A percentile compares a stretch with the other conserved stretches of the same genome.
Conservation (phyloP, 495 filamentous ascomycete species). For the Aspergillus nanangensis region DNA sequence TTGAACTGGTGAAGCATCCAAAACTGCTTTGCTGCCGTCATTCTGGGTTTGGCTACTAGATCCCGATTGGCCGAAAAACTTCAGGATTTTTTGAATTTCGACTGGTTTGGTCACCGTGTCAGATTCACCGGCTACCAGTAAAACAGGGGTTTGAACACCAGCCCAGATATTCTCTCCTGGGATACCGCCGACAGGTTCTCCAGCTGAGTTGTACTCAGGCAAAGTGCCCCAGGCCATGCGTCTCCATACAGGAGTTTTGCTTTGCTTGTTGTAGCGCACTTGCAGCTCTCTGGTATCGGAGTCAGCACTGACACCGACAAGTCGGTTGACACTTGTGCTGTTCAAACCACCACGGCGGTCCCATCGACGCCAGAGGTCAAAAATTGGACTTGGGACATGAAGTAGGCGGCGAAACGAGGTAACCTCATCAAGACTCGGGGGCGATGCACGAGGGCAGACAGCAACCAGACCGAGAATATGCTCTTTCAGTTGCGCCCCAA, state of each 20-base stretch:
- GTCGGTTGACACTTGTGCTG: constrained; percentile 73
- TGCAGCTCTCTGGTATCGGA: constrained; percentile 73
- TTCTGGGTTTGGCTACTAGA: no score
- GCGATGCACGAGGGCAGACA: constrained; percentile 69
- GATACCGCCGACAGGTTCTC: constrained; percentile 54
- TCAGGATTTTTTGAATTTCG: constrained; percentile 67
- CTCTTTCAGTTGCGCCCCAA: constrained; percentile 44
- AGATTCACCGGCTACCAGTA: constrained; percentile 71
- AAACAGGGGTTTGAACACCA: constrained; percentile 65
- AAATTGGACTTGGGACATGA: constrained; percentile 63
- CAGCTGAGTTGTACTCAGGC: constrained; percentile 44
- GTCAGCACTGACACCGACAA: constrained; percentile 73
- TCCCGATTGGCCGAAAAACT: constrained; percentile 55
- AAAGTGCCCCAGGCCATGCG: constrained; percentile 75
- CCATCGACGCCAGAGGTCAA: constrained; percentile 74
- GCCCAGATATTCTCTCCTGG: constrained; percentile 70
- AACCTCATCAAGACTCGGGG: constrained; percentile 51
- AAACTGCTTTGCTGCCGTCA: constrained; percentile 40
- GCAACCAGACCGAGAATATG: constrained; percentile 72
- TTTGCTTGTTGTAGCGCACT: constrained; percentile 78
- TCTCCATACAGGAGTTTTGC: constrained; percentile 72
- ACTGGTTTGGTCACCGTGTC: constrained; percentile 68
- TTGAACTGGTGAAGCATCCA: constrained; percentile 40
- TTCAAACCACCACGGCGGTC: constrained; percentile 74
- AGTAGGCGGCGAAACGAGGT: constrained; percentile 52